phyloP scores from a whole-genome alignment of 768 basidiomycete species.

The Collybia sp. region DNA sequence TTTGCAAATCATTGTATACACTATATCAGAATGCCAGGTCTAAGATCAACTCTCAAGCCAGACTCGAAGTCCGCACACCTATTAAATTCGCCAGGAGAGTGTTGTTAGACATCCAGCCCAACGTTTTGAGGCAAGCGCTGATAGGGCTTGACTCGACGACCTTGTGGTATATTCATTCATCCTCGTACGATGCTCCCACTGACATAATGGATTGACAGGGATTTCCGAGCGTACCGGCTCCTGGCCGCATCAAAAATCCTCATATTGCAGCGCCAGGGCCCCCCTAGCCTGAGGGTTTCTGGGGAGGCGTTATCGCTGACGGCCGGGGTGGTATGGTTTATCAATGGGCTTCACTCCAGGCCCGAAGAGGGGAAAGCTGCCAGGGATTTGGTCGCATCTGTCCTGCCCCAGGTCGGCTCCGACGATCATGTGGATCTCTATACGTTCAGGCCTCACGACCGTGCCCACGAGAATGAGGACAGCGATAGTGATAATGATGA shows the following conservation, averaged over 20 bases:
- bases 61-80: slow-evolving; percentile 22
- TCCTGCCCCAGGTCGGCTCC: slow-evolving; percentile 13
- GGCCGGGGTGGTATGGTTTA: slow-evolving; percentile 14
- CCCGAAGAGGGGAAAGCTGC: slow-evolving; percentile 15
- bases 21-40: slow-evolving; percentile 15
- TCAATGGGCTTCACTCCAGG: slow-evolving; percentile 19
- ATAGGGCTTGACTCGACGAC: slow-evolving; percentile 5
- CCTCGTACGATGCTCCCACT: not conserved
- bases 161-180: slow-evolving; percentile 13
- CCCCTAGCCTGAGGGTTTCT: not conserved
- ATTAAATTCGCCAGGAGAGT: slow-evolving; percentile 1
- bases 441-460: not conserved
- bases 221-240: slow-evolving; percentile 12
- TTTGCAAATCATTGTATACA: slow-evolving; percentile 9
- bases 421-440: not conserved
- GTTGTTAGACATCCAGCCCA: slow-evolving; percentile 1
- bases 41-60: slow-evolving; percentile 15
- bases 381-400: slow-evolving; percentile 13
- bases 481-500: not conserved
- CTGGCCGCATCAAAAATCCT: slow-evolving; percentile 13
- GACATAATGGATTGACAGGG: slow-evolving; percentile 8
- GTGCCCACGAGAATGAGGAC: not conserved
- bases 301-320: slow-evolving; percentile 15
- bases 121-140: slow-evolving; percentile 3
- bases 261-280: slow-evolving; percentile 9